A percentile compares a stretch with the other conserved stretches of the same genome.
Conservation (phyloP, 345 rosid species). For the Psidium friedrichsthalianum region DNA sequence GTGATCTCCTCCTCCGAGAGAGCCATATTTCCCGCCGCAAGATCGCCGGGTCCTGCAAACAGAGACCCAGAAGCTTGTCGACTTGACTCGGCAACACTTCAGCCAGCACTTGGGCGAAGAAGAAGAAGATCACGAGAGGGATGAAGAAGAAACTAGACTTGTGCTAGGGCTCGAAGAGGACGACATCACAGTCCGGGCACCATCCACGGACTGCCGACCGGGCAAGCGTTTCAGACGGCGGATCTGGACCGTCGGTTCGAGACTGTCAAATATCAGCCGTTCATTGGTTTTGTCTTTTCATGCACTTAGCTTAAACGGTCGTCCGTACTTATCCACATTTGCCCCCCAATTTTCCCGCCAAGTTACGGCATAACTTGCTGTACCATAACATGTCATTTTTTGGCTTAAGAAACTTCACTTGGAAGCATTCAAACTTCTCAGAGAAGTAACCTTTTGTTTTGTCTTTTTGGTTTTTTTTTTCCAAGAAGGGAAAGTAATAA, state of each 20-base stretch:
- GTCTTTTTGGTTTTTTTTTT: too few species aligned
- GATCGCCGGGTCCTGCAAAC: too few species aligned
- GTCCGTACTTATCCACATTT: background rate
- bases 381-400: background rate
- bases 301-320: background rate
- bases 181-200: background rate
- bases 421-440: too few species aligned
- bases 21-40: conserved; percentile 25
- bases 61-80: too few species aligned
- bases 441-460: too few species aligned
- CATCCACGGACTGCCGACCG: background rate
- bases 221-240: background rate
- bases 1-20: conserved; percentile 58
- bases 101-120: background rate
- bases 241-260: background rate
- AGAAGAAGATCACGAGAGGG: too few species aligned
- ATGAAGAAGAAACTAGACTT: too few species aligned
- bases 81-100: background rate
- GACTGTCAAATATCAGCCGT: background rate
- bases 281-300: background rate
- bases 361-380: background rate
- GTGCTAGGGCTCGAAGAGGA: too few species aligned
- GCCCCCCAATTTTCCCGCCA: background rate
- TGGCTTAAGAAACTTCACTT: too few species aligned
- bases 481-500: too few species aligned